Evolutionary conservation across 345 rosid genomes (phyloP), one percentile per base, ranked within the genome.

Genomic region (Dipteronia dyeriana): DNA sequence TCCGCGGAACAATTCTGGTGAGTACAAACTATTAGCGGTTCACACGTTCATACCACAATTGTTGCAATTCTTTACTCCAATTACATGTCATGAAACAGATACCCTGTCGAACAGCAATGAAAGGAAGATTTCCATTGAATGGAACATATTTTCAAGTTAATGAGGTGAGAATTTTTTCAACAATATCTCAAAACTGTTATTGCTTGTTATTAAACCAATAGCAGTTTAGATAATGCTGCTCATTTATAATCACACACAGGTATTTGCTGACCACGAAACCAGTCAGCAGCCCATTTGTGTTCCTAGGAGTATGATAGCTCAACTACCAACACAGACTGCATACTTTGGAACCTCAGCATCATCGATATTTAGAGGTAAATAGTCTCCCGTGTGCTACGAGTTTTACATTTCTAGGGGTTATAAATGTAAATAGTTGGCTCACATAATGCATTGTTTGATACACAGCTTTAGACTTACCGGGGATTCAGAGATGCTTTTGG

Each of bases 131-230:
- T 76, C 96, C 97, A 51, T 82, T 94, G 10, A 92, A 91, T 54
- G 97, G 96, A 39, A 92, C 97, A 7, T 94, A 94, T 34, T 94
- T 91, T 71, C 98, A 92, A 78, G 80, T 84, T 4, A 92, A 91
- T n/a, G 96, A 92, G 90, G 96, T 81, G 19, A 86, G 19, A 86
- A 71, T 68, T 2, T 9, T 34, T 60, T 12, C 10, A 4, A 49
- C 47, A 53, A 9, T 22, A 14, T 4, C 2, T 70, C 1, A 4
- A 53, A 53, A 1, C 22, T 10, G 0, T 56, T 10, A 17, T 23
- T 57, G 56, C 43, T 17, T 62, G 7, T 14, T 12, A 9, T 54
- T 45, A 19, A 29, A 7, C 26, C 17, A 20, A 12, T 13, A 20
- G 23, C 1, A 3, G 20, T 67, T 17, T 12, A 12, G 57, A 47